A percentile compares a stretch with the other conserved stretches of the same genome.
Evolutionary conservation across 1,139 yeast genomes (phyloP).

Genomic region (Pichia inconspicua): DNA sequence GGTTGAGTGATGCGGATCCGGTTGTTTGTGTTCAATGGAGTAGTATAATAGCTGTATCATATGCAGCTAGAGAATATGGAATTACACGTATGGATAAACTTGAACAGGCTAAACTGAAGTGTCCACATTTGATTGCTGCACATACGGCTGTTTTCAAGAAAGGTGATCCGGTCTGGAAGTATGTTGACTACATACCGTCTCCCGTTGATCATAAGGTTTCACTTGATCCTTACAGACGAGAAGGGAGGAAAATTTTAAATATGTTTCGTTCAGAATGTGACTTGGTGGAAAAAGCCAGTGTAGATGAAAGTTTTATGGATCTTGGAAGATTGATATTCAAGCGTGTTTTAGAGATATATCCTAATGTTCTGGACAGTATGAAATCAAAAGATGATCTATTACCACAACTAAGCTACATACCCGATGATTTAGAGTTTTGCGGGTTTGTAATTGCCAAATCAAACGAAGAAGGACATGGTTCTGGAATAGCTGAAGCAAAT

Average conservation of each 20-base stretch:
- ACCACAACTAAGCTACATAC: conserved; percentile 36
- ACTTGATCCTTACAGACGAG: conserved; percentile 84
- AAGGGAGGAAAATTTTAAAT: conserved; percentile 69
- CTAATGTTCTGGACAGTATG: conserved; percentile 23
- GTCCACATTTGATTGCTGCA: conserved; percentile 68
- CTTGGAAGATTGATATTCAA: conserved; percentile 50
- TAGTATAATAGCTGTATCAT: conserved; percentile 79
- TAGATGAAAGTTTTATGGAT: conserved; percentile 87
- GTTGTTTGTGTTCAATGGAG: conserved; percentile 95
- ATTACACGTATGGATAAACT: conserved; percentile 70
- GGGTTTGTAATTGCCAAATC: conserved; percentile 25
- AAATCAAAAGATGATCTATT: conserved; percentile 26
- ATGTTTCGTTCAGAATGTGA: conserved; percentile 52
- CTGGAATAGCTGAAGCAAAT: background rate
- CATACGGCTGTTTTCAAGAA: conserved; percentile 92
- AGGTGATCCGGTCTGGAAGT: conserved; percentile 81
- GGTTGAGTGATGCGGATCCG: conserved; percentile 60
- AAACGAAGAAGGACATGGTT: conserved; percentile 23
- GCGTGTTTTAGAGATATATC: conserved; percentile 30
- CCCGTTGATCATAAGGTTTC: conserved; percentile 68
- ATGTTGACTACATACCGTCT: conserved; percentile 39
- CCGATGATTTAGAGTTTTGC: conserved; percentile 25
- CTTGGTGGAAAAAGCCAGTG: conserved; percentile 84
- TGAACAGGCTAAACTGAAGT: conserved; percentile 59
- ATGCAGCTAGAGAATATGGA: conserved; percentile 82